A percentile compares a stretch with the other conserved stretches of the same genome.
phyloP scores from a whole-genome alignment of 106 monocot genomes.

The Platanthera guangdongensis region DNA sequence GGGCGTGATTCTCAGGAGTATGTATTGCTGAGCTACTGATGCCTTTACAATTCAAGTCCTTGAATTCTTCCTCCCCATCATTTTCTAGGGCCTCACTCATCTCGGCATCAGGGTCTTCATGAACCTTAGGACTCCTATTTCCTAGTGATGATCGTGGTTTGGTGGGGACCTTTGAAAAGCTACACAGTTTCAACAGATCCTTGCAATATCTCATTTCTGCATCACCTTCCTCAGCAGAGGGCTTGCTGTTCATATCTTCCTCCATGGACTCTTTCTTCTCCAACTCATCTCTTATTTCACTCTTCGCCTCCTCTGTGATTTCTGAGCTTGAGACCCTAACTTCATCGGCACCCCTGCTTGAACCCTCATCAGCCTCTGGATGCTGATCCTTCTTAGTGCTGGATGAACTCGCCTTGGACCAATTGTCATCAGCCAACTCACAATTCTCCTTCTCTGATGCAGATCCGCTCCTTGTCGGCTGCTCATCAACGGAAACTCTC shows the following conservation, averaged over 20 bases:
- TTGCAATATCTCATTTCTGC: constrained; percentile 5
- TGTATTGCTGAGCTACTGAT: not conserved
- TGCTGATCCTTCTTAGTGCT: constrained; percentile 27
- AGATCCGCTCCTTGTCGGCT: constrained; percentile 29
- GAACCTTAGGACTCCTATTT: constrained; percentile 26
- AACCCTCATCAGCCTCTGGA: constrained; percentile 18
- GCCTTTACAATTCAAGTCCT: constrained; percentile 4
- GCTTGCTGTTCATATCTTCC: constrained; percentile 10
- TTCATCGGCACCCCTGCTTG: constrained; percentile 27
- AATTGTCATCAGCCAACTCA: constrained; percentile 35
- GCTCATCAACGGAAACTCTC: constrained; percentile 13
- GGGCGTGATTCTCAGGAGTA: constrained; percentile 4
- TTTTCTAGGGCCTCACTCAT: constrained; percentile 4
- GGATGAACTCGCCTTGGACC: constrained; percentile 43
- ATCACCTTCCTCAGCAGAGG: constrained; percentile 3
- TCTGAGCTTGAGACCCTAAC: constrained; percentile 7
- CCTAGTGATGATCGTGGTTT: constrained; percentile 34
- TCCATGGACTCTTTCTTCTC: constrained; percentile 21
- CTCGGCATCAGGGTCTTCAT: constrained; percentile 3
- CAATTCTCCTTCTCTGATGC: constrained; percentile 31
- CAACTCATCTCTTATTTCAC: constrained; percentile 12
- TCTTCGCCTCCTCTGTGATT: constrained; percentile 14
- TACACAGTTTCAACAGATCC: constrained; percentile 32
- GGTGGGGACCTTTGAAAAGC: constrained; percentile 54
- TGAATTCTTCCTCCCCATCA: constrained; percentile 5